These are phyloP conservation scores for Leucosporidium creatinivorum DNA, from an alignment of 768 basidiomycete genomes.

Conservation along the genomic window DNA sequence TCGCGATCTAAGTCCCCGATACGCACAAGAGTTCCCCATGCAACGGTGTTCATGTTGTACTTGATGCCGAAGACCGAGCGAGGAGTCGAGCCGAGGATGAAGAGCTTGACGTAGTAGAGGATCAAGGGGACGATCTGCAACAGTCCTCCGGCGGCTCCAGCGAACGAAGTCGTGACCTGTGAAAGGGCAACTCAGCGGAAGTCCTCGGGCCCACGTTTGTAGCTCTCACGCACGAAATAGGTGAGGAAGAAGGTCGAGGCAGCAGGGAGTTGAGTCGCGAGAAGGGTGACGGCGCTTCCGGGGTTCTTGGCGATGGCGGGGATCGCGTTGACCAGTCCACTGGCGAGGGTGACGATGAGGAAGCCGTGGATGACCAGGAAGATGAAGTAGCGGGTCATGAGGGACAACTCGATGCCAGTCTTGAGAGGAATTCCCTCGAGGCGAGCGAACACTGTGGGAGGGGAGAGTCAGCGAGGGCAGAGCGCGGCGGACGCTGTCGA, in stretches of 20 bases:
- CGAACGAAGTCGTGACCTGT: constrained; percentile 42
- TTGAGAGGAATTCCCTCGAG: constrained; percentile 86
- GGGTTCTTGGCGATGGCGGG: constrained; percentile 60
- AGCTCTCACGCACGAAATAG: constrained; percentile 61
- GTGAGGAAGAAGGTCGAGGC: constrained; percentile 89
- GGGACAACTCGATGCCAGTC: constrained; percentile 72
- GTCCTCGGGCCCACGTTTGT: no score
- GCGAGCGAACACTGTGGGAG: constrained; percentile 54
- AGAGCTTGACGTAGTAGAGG: constrained; percentile 84
- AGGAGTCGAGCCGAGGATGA: constrained; percentile 80
- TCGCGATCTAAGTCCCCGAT: neutral
- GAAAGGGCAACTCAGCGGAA: no score
- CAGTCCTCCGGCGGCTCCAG: constrained; percentile 72
- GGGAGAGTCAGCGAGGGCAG: neutral
- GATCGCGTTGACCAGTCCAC: constrained; percentile 67
- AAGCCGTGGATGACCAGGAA: constrained; percentile 89
- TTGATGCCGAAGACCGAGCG: constrained; percentile 77
- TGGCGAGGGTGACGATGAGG: constrained; percentile 67
- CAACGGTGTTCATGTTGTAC: constrained; percentile 59
- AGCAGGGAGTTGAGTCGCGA: constrained; percentile 71
- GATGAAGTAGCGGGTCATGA: constrained; percentile 86
- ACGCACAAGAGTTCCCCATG: constrained; percentile 59
- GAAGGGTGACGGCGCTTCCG: constrained; percentile 56
- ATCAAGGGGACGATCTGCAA: constrained; percentile 65
- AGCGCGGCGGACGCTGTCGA: neutral